A percentile compares a stretch with the other conserved stretches of the same genome.
phyloP scores from a whole-genome alignment of 2,329 filamentous ascomycete genomes.

The Pseudohalonectria lignicola region DNA sequence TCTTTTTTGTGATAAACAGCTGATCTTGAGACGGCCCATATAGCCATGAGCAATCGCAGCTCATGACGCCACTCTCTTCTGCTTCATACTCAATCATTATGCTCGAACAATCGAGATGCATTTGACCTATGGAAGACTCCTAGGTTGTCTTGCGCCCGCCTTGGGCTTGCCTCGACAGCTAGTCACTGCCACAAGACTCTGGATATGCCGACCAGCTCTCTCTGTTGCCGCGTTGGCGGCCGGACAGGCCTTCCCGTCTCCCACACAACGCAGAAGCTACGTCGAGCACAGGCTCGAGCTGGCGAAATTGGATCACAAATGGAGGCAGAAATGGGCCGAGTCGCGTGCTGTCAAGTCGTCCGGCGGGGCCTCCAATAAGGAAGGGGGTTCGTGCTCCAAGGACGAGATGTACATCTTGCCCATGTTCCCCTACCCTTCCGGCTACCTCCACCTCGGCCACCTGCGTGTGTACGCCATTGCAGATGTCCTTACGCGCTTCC shows the following conservation, averaged over 20 bases:
- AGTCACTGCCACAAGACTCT: conserved; percentile 2
- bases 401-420: conserved; percentile 60
- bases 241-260: conserved; percentile 4
- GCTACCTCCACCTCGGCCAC: conserved; percentile 76
- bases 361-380: background rate
- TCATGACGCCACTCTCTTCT: too few species aligned
- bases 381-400: conserved; percentile 10
- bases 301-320: conserved; percentile 36
- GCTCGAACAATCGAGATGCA: conserved; percentile 16
- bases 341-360: conserved; percentile 6
- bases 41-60: too few species aligned
- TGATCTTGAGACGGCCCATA: too few species aligned
- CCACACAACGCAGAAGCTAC: conserved; percentile 19
- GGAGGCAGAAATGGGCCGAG: conserved; percentile 34
- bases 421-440: conserved; percentile 92
- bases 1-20: too few species aligned
- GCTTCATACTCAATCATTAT: conserved; percentile 11
- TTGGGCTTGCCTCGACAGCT: conserved; percentile 5
- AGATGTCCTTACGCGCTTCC: conserved; percentile 71
- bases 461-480: conserved; percentile 84
- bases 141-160: conserved; percentile 13
- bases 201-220: conserved; percentile 2
- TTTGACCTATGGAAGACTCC: conserved; percentile 14
- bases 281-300: conserved; percentile 30
- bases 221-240: conserved; percentile 2